phyloP scores from a whole-genome alignment of 768 basidiomycete species.

The Trametes cinnabarina region DNA sequence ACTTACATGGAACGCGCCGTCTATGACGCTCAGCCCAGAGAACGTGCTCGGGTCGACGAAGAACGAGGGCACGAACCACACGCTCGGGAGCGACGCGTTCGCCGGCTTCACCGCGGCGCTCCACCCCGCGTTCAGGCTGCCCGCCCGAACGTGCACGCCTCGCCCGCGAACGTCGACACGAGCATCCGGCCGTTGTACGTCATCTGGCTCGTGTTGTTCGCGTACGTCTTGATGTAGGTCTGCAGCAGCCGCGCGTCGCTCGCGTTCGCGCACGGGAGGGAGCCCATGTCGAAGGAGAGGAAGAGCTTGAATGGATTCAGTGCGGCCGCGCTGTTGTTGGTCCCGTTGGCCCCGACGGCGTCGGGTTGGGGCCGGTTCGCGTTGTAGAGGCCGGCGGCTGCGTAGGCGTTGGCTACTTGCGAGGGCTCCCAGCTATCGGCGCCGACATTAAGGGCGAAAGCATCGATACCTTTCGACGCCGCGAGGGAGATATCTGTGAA shows the following conservation, averaged over 20 bases:
- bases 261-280: conserved; percentile 50
- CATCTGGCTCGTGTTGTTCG: conserved; percentile 59
- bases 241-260: conserved; percentile 51
- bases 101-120: conserved; percentile 46
- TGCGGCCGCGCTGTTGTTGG: not conserved
- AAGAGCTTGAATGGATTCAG: conserved; percentile 51
- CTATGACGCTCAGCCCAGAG: conserved; percentile 18
- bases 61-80: conserved; percentile 70
- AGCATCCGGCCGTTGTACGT: conserved; percentile 46
- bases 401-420: conserved; percentile 63
- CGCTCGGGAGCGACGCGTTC: conserved; percentile 43
- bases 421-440: conserved; percentile 58
- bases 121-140: conserved; percentile 55
- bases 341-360: not conserved
- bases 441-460: conserved; percentile 72
- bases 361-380: not conserved
- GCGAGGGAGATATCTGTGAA: conserved; percentile 51
- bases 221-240: conserved; percentile 51
- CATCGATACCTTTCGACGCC: conserved; percentile 58
- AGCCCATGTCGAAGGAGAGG: conserved; percentile 34
- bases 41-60: conserved; percentile 58
- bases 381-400: conserved; percentile 23
- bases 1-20: conserved; percentile 16
- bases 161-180: conserved; percentile 72
- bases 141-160: conserved; percentile 66